Evolutionary conservation across 1,284 basidiomycete species (phyloP).

Genomic region (Ceratobasidium sp.): DNA sequence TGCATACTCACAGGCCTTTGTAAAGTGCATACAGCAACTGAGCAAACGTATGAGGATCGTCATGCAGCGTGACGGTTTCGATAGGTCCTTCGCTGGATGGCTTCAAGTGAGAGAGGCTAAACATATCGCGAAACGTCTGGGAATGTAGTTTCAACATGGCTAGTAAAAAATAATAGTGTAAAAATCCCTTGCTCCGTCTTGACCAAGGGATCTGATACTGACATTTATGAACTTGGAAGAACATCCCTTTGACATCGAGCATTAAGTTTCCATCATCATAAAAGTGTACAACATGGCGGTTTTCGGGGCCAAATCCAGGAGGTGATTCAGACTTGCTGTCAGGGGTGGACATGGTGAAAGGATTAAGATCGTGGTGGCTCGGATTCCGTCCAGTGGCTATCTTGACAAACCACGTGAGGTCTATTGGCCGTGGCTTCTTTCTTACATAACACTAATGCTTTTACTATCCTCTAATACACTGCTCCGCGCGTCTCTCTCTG

Average conservation of each 20-base stretch:
- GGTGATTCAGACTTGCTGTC: background rate
- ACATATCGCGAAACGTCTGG: background rate
- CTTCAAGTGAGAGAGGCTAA: background rate
- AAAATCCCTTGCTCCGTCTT: background rate
- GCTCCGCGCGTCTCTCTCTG: too few relatives aligned
- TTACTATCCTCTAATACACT: too few relatives aligned
- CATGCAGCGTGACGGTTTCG: background rate
- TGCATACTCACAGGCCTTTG: background rate
- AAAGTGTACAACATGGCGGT: constrained; percentile 16
- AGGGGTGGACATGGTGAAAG: background rate
- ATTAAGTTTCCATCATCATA: constrained; percentile 29
- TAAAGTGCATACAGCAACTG: background rate
- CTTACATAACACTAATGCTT: too few relatives aligned
- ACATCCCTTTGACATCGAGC: constrained; percentile 1
- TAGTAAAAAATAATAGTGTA: background rate
- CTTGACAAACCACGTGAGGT: background rate
- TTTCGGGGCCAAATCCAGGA: constrained; percentile 6
- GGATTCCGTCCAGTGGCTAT: background rate
- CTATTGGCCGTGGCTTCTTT: too few relatives aligned
- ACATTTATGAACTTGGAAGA: constrained; percentile 40
- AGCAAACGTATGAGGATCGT: background rate
- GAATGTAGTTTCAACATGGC: background rate
- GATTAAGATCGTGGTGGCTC: background rate
- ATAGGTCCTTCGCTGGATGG: background rate
- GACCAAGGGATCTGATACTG: background rate